Percentiles rank a stretch among this genome's conserved stretches.
Conservation (phyloP, 169 alveolate species). For the Plasmodium gaboni region DNA sequence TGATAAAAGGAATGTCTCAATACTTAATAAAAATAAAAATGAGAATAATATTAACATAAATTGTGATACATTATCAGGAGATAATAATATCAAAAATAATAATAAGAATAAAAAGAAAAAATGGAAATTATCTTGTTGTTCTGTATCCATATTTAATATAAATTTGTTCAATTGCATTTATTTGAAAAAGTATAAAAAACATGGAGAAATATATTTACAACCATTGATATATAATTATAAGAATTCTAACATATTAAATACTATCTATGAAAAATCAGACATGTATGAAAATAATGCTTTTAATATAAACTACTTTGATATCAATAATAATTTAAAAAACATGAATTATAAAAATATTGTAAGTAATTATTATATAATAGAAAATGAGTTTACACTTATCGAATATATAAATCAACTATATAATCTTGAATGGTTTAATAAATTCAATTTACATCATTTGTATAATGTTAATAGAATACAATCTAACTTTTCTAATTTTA, state of each 20-base stretch:
- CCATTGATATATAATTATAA: slow-evolving; percentile 70
- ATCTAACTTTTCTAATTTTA: slow-evolving; percentile 31
- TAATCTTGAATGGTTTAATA: slow-evolving; percentile 67
- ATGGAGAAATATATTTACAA: slow-evolving; percentile 18
- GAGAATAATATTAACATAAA: no score
- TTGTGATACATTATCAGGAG: no score
- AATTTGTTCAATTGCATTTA: slow-evolving; percentile 61
- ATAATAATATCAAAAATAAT: not conserved
- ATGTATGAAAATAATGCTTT: slow-evolving; percentile 20
- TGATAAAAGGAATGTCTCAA: no score
- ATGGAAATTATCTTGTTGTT: slow-evolving; percentile 46
- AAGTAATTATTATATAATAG: slow-evolving; percentile 16
- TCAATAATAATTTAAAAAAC: slow-evolving; percentile 3
- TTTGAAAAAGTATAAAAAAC: slow-evolving; percentile 40
- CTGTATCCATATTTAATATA: slow-evolving; percentile 50
- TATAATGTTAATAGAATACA: slow-evolving; percentile 41
- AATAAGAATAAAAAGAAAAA: not conserved
- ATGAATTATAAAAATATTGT: slow-evolving; percentile 19
- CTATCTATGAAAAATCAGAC: not conserved
- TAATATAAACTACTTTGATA: slow-evolving; percentile 11
- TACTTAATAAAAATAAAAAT: no score
- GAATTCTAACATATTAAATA: slow-evolving; percentile 14
- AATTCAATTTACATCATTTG: slow-evolving; percentile 67
- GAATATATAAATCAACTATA: slow-evolving; percentile 56
- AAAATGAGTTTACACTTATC: slow-evolving; percentile 40